phyloP scores from a whole-genome alignment of 805 yeast genomes.

The Maudiozyma turicensis region DNA sequence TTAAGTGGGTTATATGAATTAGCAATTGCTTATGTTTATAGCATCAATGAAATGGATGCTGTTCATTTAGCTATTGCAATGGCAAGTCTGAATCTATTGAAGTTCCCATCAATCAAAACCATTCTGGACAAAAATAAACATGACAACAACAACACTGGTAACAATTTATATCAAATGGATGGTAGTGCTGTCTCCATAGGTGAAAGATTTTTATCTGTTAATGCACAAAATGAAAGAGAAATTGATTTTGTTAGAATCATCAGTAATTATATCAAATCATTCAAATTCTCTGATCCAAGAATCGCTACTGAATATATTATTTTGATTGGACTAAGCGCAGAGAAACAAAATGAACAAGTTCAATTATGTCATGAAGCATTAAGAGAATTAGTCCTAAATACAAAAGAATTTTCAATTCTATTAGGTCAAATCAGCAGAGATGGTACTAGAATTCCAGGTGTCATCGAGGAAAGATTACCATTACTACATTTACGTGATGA shows the following conservation, averaged over 20 bases:
- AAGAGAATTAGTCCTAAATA: constrained; percentile 73
- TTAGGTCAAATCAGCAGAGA: constrained; percentile 76
- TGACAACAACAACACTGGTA: not conserved
- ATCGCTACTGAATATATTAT: constrained; percentile 86
- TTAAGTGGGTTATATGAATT: constrained; percentile 73
- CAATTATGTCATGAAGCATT: constrained; percentile 66
- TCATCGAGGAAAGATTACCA: constrained; percentile 66
- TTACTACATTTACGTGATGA: constrained; percentile 54
- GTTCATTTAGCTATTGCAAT: constrained; percentile 83
- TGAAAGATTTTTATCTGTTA: constrained; percentile 2
- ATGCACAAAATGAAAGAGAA: constrained; percentile 29
- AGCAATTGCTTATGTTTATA: constrained; percentile 51
- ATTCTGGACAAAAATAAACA: constrained; percentile 4
- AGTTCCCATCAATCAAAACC: constrained; percentile 6
- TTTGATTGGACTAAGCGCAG: constrained; percentile 48
- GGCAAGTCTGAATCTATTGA: constrained; percentile 57
- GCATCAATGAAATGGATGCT: constrained; percentile 68
- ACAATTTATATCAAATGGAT: constrained; percentile 11
- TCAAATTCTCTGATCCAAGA: constrained; percentile 77
- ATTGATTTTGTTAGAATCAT: constrained; percentile 50
- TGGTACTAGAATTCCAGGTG: constrained; percentile 74
- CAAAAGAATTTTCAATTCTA: constrained; percentile 71
- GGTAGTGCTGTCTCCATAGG: not conserved
- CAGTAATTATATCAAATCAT: constrained; percentile 73
- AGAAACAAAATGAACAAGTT: constrained; percentile 36